phyloP scores from a whole-genome alignment of 2,329 filamentous ascomycete genomes.

The Epichloe festucae region DNA sequence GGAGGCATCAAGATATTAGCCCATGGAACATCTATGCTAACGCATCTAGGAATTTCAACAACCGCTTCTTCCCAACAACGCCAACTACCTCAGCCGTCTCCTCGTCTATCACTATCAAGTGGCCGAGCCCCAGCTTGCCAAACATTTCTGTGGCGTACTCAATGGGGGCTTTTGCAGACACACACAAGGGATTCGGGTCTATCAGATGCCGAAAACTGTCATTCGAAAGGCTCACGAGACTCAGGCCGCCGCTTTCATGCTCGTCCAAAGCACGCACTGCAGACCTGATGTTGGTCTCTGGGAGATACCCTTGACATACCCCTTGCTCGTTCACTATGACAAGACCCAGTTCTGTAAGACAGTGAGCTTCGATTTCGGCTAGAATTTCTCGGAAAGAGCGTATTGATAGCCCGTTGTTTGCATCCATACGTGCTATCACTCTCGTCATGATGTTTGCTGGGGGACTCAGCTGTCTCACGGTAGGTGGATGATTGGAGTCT shows the following conservation, averaged over 20 bases:
- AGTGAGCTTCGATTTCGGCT: conserved; percentile 30
- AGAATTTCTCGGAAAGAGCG: conserved; percentile 33
- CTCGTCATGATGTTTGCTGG: conserved; percentile 41
- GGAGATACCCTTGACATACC: conserved; percentile 41
- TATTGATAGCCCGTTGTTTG: conserved; percentile 21
- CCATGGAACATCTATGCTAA: neutral
- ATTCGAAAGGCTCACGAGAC: conserved; percentile 14
- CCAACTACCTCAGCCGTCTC: conserved; percentile 36
- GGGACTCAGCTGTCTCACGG: conserved; percentile 38
- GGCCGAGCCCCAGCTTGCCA: conserved; percentile 39
- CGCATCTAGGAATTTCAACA: conserved; percentile 14
- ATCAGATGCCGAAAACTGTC: conserved; percentile 32
- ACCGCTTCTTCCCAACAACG: conserved; percentile 44
- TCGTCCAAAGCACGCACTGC: conserved; percentile 24
- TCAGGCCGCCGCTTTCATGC: conserved; percentile 9
- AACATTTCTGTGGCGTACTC: conserved; percentile 50
- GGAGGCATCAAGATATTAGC: neutral
- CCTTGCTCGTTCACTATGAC: conserved; percentile 36
- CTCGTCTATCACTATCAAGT: conserved; percentile 40
- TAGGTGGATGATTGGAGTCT: conserved; percentile 18
- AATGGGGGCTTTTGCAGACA: conserved; percentile 38
- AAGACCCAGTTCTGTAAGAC: conserved; percentile 43
- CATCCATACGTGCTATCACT: conserved; percentile 36
- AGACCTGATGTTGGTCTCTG: conserved; percentile 39
- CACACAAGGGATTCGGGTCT: conserved; percentile 37